A percentile compares a stretch with the other conserved stretches of the same genome.
Evolutionary conservation across 768 basidiomycete genomes (phyloP).

Genomic region (Leucogyrophana mollusca): DNA sequence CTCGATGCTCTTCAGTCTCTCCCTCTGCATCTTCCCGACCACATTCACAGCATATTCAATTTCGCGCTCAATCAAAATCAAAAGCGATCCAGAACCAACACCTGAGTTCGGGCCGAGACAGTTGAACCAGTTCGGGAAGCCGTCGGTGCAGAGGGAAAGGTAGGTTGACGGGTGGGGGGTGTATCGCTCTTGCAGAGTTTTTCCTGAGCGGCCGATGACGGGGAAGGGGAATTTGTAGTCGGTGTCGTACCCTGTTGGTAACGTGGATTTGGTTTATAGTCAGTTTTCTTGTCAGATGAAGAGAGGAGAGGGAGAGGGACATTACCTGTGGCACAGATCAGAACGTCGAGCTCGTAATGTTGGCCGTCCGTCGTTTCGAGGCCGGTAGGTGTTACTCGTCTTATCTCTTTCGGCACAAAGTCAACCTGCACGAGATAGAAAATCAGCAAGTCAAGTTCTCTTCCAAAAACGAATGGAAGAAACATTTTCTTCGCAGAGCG

Average conservation of each 20-base stretch:
- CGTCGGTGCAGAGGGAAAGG: slow-evolving; percentile 55
- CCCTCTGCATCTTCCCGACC: slow-evolving; percentile 59
- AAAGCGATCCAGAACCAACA: slow-evolving; percentile 54
- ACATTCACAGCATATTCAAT: slow-evolving; percentile 56
- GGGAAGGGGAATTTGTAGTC: slow-evolving; percentile 47
- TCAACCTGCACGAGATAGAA: slow-evolving; percentile 38
- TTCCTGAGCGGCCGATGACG: slow-evolving; percentile 52
- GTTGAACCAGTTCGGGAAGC: slow-evolving; percentile 71
- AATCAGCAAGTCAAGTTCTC: neutral
- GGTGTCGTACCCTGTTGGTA: slow-evolving; percentile 61
- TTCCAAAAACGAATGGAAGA: slow-evolving; percentile 2
- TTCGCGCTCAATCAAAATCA: slow-evolving; percentile 54
- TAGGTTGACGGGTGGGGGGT: slow-evolving; percentile 57
- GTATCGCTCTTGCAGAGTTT: slow-evolving; percentile 52
- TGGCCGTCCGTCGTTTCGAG: slow-evolving; percentile 57
- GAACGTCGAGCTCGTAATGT: slow-evolving; percentile 53
- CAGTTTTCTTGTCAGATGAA: neutral
- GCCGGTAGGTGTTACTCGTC: slow-evolving; percentile 49
- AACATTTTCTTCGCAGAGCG: slow-evolving; percentile 62
- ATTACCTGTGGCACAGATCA: slow-evolving; percentile 62
- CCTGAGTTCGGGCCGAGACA: slow-evolving; percentile 55
- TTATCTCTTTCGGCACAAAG: slow-evolving; percentile 51
- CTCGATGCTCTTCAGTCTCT: slow-evolving; percentile 61
- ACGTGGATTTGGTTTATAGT: no score
- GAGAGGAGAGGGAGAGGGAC: neutral